Evolutionary conservation across 305 asterid genomes (phyloP), one percentile per base, ranked within the genome.

Genomic region (Nicotiana rustica): DNA sequence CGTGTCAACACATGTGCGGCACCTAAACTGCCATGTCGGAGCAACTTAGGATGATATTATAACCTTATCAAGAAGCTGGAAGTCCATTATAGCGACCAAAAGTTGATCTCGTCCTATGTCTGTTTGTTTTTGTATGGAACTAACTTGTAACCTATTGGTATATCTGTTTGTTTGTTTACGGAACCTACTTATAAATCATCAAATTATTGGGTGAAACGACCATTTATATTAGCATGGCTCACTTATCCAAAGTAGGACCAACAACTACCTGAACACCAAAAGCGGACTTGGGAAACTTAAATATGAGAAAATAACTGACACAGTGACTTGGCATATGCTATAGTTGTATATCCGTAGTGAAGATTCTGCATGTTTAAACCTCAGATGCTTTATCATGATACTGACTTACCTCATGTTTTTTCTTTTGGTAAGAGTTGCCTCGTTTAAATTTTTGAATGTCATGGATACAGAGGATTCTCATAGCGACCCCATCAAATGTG

Each of bases 311-410:
- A 21, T 41, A 44, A 19, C 33, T 70, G 78, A 19, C 33, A 19
- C 18, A 44, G 12, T 41, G 59, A 44, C 60, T 70, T 44, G 60
- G 12, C 18, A 6, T 69, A 41, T 69, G 59, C n/a, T 69, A 8
- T 2, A 10, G 59, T 69, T 69, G 35, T 18, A 36, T 38, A 35
- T 19, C 47, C 6, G n/a, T 4, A 41, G 19, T 2, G 2, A 69
- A 17, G 77, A 41, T 69, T n/a, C 5, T 69, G 10, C 64, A 17
- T 59, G 25, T 59, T 59, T 59, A 59, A 59, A n/a, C 1, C 25
- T 59, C 64, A 59, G 64, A 17, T 69, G 77, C n/a, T 38, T 36
- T 38, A 69, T 69, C 77, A 69, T 38, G 33, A 69, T 69, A 69
- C 3, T 38, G n/a, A 35, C 49, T 67, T 15, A 17, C 77, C 77